Percentiles rank a stretch among this genome's conserved stretches.
These are phyloP conservation scores for Chaetomium tenue DNA, from an alignment of 495 filamentous ascomycete genomes.

Conservation along the genomic window DNA sequence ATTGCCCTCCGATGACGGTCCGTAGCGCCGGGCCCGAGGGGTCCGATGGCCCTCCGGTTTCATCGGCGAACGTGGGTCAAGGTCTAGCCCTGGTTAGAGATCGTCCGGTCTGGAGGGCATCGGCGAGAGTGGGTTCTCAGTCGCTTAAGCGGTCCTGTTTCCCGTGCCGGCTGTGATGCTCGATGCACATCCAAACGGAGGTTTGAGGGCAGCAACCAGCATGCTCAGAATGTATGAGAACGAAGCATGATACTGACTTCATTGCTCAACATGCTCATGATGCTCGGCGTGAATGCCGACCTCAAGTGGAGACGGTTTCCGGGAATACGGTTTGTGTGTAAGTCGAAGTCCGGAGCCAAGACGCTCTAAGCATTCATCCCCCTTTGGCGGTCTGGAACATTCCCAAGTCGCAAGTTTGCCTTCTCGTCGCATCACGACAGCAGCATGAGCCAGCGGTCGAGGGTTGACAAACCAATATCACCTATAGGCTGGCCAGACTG, in stretches of 20 bases:
- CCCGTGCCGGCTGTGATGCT: background rate
- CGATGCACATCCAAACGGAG: background rate
- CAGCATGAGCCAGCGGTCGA: background rate
- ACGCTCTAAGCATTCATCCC: background rate
- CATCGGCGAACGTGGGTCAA: conserved; percentile 3
- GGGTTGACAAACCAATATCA: background rate
- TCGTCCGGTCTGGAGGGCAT: background rate
- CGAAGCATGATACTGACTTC: background rate
- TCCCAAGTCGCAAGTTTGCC: background rate
- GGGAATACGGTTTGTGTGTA: background rate
- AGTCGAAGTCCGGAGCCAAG: background rate
- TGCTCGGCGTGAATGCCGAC: background rate
- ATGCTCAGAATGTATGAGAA: background rate
- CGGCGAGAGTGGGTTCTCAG: background rate
- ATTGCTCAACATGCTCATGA: background rate
- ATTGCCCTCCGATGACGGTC: conserved; percentile 14
- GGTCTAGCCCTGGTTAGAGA: background rate
- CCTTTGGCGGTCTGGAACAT: background rate
- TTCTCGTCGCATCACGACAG: background rate
- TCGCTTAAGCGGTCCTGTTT: background rate
- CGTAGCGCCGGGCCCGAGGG: background rate
- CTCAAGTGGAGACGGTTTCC: background rate
- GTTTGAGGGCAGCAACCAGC: background rate
- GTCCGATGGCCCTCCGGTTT: conserved; percentile 12
- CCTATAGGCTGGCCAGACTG: background rate